Evolutionary conservation across 2,329 filamentous ascomycete species (phyloP).

Genomic region (Shiraia bambusicola): DNA sequence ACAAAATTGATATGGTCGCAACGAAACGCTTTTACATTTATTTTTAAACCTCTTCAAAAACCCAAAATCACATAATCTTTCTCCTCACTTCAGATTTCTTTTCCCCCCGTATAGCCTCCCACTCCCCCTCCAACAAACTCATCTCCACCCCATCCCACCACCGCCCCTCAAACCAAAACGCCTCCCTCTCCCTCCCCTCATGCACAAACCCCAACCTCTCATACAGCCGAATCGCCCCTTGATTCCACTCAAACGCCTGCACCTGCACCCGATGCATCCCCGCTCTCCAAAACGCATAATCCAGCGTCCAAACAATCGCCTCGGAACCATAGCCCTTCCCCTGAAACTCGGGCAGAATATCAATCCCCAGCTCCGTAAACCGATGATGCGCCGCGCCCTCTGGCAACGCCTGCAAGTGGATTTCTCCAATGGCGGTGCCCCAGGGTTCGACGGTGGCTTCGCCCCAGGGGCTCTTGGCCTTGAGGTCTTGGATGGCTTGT

Average conservation of each 20-base stretch:
- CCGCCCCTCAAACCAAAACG: conserved; percentile 47
- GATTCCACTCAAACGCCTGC: conserved; percentile 47
- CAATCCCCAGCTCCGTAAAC: conserved; percentile 45
- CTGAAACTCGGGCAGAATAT: conserved; percentile 40
- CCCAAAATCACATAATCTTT: neutral
- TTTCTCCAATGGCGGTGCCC: conserved; percentile 14
- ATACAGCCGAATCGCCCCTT: conserved; percentile 48
- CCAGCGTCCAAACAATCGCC: conserved; percentile 50
- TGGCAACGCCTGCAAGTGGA: conserved; percentile 23
- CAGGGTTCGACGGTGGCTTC: conserved; percentile 2
- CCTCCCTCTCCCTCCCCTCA: conserved; percentile 49
- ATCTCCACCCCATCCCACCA: conserved; percentile 39
- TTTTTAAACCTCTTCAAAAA: neutral
- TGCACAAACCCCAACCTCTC: conserved; percentile 49
- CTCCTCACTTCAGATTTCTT: neutral
- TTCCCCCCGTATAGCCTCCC: conserved; percentile 16
- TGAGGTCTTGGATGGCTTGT: neutral
- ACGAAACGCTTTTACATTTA: neutral
- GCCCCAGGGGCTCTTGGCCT: neutral
- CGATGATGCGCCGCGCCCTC: conserved; percentile 43
- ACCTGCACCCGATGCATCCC: conserved; percentile 51
- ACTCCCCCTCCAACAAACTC: conserved; percentile 35
- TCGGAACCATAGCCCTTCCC: conserved; percentile 51
- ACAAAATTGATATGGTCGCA: neutral
- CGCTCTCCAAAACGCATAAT: conserved; percentile 51